Conservation (phyloP, 2,329 filamentous ascomycete species). For the Chalaropsis thielavioides region DNA sequence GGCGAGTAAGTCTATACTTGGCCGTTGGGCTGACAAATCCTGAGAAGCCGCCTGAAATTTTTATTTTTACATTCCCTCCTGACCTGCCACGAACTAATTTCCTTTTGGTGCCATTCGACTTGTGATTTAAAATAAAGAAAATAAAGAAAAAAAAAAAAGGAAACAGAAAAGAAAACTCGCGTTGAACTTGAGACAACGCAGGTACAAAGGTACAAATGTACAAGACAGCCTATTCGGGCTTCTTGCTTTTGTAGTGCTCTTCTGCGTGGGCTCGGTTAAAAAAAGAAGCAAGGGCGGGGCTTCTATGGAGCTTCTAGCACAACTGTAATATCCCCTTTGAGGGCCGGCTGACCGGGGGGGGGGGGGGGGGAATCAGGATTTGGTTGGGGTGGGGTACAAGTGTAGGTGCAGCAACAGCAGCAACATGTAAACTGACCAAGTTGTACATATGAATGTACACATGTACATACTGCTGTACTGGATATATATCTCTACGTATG, state of each 20-base stretch:
- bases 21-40: background rate
- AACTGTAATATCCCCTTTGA: background rate
- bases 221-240: background rate
- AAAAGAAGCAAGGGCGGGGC: background rate
- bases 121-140: background rate
- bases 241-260: background rate
- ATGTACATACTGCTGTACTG: background rate
- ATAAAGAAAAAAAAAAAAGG: background rate
- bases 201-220: background rate
- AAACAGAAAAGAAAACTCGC: background rate
- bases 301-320: constrained; percentile 9
- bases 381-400: background rate
- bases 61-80: background rate
- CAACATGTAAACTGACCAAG: background rate
- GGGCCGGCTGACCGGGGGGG: background rate
- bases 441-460: background rate
- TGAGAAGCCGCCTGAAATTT: background rate
- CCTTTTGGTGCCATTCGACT: background rate
- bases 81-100: background rate
- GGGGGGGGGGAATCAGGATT: background rate
- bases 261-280: background rate
- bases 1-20: background rate
- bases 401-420: background rate
- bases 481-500: no score
- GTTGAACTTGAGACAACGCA: background rate